Base-by-base conservation (phyloP, 1,139 yeast species). In the Hanseniaspora uvarum region DNA sequence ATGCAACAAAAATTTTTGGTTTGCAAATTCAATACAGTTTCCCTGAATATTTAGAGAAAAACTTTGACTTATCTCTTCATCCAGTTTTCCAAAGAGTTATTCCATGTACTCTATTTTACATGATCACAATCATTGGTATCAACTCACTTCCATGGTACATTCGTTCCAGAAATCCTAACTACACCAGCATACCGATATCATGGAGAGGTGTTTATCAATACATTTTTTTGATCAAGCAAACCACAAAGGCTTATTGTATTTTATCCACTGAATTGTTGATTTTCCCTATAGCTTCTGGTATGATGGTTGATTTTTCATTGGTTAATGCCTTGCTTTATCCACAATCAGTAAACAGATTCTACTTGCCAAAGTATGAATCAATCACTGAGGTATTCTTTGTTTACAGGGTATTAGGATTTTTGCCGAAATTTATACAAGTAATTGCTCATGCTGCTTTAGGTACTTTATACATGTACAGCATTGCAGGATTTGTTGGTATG, bases 231-330 rank as follows among this genome's bases (percentile, higher is more conserved):
- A 59, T 81, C 10, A 73, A 73, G 37, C 76, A 78, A 23, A 81
- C 94, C 2, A 64, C 83, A 21, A 89, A 89, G 65, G 94, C 89
- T 8, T 78, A 86, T 57, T 63, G 77, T 7, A 76, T 92, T 16
- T 84, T 89, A 64, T 78, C 83, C 6, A 78, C 87, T 56, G 99
- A 92, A 65, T 74, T 89, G 51, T 75, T 86, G 24, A 72, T 83
- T 7, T 92, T 92, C 70, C 98, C 99, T 0, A 74, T 86, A 0
- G 81, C 81, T 60, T 88, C 96, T 63, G 99, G 98, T 0, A 69
- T 80, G 61, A 74, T 88, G 61, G 68, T 89, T 38, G 92, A 86
- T 61, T 71, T 84, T 56, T 82, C 89, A 12, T 58, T 66, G 14
- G 59, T 80, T 4, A 75, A 81, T 1, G 87, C 92, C 1, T 62